Percentiles rank a stretch among this genome's conserved stretches.
Evolutionary conservation across 805 yeast genomes (phyloP).

Genomic region (Pichia phayaonensis): DNA sequence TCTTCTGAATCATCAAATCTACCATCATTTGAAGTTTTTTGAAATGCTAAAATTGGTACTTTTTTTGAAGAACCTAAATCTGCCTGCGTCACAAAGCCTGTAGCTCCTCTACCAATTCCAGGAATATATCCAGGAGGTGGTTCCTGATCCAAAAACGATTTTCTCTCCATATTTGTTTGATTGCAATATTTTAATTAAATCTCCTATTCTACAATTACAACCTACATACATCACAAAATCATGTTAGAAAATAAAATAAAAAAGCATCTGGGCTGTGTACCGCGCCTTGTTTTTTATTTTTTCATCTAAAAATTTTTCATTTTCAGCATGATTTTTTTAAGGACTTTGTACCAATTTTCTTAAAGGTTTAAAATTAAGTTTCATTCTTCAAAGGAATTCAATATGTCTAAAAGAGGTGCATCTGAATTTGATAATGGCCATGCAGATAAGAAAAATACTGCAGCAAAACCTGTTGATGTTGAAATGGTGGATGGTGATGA

Average conservation of each 20-base stretch:
- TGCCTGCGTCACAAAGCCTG: conserved; percentile 84
- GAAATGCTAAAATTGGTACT: conserved; percentile 23
- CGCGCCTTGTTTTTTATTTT: not conserved
- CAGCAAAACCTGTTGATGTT: conserved; percentile 16
- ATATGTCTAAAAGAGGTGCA: conserved; percentile 30
- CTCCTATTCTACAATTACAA: no score
- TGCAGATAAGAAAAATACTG: conserved; percentile 13
- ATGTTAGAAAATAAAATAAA: not conserved
- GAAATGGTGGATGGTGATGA: conserved; percentile 30
- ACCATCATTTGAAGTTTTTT: conserved; percentile 9
- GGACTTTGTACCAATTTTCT: not conserved
- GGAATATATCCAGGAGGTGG: conserved; percentile 90
- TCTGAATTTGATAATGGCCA: conserved; percentile 16
- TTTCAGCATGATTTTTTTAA: not conserved
- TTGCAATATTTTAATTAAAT: no score
- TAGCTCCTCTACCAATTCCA: conserved; percentile 92
- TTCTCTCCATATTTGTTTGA: conserved; percentile 20
- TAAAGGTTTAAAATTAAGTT: not conserved
- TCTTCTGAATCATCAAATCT: conserved; percentile 24
- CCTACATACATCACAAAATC: not conserved
- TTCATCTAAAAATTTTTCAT: not conserved
- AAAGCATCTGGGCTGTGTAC: not conserved
- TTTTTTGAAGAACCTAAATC: conserved; percentile 51
- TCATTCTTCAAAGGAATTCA: not conserved
- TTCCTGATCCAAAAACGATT: conserved; percentile 67